Conservation (phyloP, 306 rosid species). For the Canavalia ensiformis region DNA sequence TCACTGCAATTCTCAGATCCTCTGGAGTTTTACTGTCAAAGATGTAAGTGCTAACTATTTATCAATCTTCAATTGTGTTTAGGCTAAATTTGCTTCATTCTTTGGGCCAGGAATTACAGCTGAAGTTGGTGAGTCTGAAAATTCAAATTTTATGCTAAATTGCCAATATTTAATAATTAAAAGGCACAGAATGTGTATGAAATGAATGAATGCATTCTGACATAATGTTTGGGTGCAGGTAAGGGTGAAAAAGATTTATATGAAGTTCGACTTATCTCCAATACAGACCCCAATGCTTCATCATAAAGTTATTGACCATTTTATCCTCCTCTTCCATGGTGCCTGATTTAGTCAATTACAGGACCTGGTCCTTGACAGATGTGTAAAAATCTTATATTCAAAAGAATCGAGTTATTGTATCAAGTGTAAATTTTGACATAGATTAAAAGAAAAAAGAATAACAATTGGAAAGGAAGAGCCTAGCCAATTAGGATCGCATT, state of each 20-base stretch:
- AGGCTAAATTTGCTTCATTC: constrained; percentile 93
- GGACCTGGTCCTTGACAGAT: constrained; percentile 54
- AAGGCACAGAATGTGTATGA: constrained; percentile 9
- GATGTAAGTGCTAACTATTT: constrained; percentile 34
- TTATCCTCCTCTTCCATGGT: constrained; percentile 43
- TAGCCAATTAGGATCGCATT: neutral
- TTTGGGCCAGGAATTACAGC: constrained; percentile 96
- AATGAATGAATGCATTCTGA: constrained; percentile 43
- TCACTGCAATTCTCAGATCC: constrained; percentile 28
- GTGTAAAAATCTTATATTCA: constrained; percentile 53
- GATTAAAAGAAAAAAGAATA: constrained; percentile 37
- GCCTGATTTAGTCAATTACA: constrained; percentile 48
- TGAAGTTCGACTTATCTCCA: constrained; percentile 85
- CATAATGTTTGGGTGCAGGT: constrained; percentile 61
- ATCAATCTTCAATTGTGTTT: constrained; percentile 37
- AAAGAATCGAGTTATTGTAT: constrained; percentile 41
- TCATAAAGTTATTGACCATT: constrained; percentile 49
- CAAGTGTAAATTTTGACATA: constrained; percentile 52
- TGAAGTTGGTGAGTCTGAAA: constrained; percentile 80
- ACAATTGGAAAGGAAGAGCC: constrained; percentile 45
- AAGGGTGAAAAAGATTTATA: constrained; percentile 72
- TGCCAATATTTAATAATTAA: neutral
- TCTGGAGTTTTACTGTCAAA: constrained; percentile 14
- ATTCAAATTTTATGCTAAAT: constrained; percentile 5
- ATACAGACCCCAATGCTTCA: constrained; percentile 56